phyloP scores from a whole-genome alignment of 2,329 filamentous ascomycete species.

The Aspergillus chevalieri region DNA sequence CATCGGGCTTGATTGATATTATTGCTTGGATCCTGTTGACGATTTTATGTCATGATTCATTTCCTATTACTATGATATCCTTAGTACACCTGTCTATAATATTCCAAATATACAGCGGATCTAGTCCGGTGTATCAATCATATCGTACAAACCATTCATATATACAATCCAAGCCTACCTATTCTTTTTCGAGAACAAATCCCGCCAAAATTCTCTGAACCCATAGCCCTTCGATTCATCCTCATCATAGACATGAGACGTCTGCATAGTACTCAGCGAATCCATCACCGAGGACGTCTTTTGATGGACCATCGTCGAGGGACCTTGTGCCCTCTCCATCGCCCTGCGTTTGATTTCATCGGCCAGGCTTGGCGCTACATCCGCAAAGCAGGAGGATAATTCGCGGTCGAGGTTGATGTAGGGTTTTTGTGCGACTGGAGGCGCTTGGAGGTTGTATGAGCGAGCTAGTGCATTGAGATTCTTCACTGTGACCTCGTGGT shows the following conservation, averaged over 20 bases:
- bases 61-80: not conserved
- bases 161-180: constrained; percentile 6
- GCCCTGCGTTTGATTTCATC: constrained; percentile 67
- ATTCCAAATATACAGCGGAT: not conserved
- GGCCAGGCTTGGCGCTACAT: constrained; percentile 72
- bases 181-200: constrained; percentile 54
- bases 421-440: constrained; percentile 84
- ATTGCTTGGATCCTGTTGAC: not conserved
- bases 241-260: constrained; percentile 65
- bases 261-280: constrained; percentile 44
- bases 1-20: constrained; percentile 1
- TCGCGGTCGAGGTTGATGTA: constrained; percentile 83
- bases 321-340: constrained; percentile 38
- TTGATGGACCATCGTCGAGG: constrained; percentile 14
- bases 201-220: constrained; percentile 81
- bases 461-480: constrained; percentile 74
- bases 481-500: constrained; percentile 68
- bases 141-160: constrained; percentile 4
- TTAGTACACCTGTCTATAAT: not conserved
- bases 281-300: constrained; percentile 53
- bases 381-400: constrained; percentile 72
- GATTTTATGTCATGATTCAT: not conserved
- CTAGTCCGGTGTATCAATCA: not conserved
- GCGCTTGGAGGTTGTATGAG: constrained; percentile 92
- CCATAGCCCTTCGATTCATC: constrained; percentile 68